Evolutionary conservation across 2,329 filamentous ascomycete species (phyloP).

Genomic region (Zalaria sp.): DNA sequence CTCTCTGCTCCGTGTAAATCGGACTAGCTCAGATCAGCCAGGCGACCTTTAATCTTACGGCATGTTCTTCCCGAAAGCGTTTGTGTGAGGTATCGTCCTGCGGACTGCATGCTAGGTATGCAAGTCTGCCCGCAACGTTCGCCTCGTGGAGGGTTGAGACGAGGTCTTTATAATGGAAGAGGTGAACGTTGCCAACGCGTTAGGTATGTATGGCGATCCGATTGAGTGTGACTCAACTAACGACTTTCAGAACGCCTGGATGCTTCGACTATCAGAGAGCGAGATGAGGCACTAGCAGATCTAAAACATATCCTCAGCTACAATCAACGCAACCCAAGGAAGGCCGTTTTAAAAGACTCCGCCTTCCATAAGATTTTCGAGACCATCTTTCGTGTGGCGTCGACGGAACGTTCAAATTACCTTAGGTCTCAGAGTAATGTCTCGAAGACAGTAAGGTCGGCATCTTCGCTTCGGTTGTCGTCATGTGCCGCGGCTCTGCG

Average conservation of each 20-base stretch:
- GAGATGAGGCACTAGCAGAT: slow-evolving; percentile 37
- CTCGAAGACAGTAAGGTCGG: slow-evolving; percentile 29
- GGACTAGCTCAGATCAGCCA: too few relatives aligned
- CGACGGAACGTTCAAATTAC: slow-evolving; percentile 53
- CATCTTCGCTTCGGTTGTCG: slow-evolving; percentile 42
- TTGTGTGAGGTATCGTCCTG: too few relatives aligned
- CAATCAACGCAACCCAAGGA: slow-evolving; percentile 29
- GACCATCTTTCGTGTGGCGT: slow-evolving; percentile 55
- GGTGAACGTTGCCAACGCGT: slow-evolving; percentile 23
- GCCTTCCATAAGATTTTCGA: slow-evolving; percentile 74
- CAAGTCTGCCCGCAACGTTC: too few relatives aligned
- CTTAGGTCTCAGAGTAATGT: slow-evolving; percentile 23
- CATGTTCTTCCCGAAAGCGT: too few relatives aligned
- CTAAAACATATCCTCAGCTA: slow-evolving; percentile 42
- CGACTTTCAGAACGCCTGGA: slow-evolving; percentile 21
- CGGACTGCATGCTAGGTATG: too few relatives aligned
- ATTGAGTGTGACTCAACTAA: neutral
- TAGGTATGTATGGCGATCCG: slow-evolving; percentile 10
- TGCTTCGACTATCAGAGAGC: slow-evolving; percentile 30
- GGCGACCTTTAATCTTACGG: too few relatives aligned
- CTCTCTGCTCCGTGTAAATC: too few relatives aligned
- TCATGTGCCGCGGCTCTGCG: slow-evolving; percentile 60
- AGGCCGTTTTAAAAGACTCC: slow-evolving; percentile 50
- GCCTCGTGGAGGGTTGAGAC: too few relatives aligned
- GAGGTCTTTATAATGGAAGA: slow-evolving; percentile 21